A percentile compares a stretch with the other conserved stretches of the same genome.
phyloP scores from a whole-genome alignment of 306 rosid species.

The Citrullus mucosospermus region DNA sequence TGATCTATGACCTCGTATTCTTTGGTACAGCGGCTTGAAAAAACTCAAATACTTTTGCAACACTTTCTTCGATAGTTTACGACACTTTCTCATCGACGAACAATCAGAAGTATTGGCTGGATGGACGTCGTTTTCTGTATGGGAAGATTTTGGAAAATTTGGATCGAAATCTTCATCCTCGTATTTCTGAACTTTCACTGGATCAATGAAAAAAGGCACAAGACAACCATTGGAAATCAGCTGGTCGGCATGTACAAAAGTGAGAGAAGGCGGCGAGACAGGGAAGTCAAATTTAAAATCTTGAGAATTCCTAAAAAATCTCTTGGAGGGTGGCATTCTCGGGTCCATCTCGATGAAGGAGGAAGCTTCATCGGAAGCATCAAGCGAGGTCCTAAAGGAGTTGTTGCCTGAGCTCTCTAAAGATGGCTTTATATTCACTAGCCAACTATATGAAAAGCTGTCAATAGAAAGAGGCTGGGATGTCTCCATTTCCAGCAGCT shows the following conservation, averaged over 20 bases:
- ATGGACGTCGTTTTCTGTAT: constrained; percentile 19
- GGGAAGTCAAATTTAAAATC: constrained; percentile 88
- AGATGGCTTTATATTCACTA: constrained; percentile 81
- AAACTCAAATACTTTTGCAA: constrained; percentile 65
- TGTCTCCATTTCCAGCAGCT: constrained; percentile 54
- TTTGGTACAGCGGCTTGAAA: constrained; percentile 61
- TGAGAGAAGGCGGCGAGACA: constrained; percentile 36
- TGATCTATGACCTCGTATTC: constrained; percentile 39
- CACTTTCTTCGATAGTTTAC: constrained; percentile 52
- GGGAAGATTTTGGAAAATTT: constrained; percentile 22
- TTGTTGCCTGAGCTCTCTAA: constrained; percentile 48
- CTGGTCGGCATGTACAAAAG: constrained; percentile 86
- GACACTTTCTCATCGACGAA: constrained; percentile 54
- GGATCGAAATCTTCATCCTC: constrained; percentile 26
- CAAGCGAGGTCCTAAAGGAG: constrained; percentile 51
- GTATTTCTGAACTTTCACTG: constrained; percentile 44
- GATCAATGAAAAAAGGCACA: constrained; percentile 60
- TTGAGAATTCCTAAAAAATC: constrained; percentile 60
- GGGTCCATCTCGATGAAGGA: constrained; percentile 99
- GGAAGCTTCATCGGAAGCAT: constrained; percentile 68
- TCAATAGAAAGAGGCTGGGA: constrained; percentile 81
- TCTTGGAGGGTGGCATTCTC: constrained; percentile 75
- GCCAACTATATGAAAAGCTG: constrained; percentile 92
- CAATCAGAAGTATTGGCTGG: constrained; percentile 25
- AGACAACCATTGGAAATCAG: constrained; percentile 85